These are phyloP conservation scores for Solanum sejunctum DNA, from an alignment of 257 asterid species.

Conservation along the genomic window DNA sequence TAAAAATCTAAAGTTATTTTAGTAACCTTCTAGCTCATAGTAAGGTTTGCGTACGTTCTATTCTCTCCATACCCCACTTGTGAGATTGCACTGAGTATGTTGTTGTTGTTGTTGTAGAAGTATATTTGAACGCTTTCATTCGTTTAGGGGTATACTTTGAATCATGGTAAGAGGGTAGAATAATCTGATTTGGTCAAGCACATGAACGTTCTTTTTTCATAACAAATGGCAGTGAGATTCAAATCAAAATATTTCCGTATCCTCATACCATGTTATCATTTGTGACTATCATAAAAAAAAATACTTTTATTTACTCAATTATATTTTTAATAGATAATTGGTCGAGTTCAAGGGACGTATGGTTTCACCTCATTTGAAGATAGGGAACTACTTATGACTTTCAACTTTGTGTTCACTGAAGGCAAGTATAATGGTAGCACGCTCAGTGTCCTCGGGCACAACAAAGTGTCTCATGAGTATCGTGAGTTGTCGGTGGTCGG, in stretches of 20 bases:
- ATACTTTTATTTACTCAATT: too few species aligned
- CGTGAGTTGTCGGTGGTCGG: not conserved
- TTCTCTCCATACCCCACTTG: too few species aligned
- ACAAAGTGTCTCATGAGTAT: not conserved
- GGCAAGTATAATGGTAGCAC: not conserved
- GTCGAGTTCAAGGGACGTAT: not conserved
- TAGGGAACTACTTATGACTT: not conserved
- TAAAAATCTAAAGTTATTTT: not conserved
- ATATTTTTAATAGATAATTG: not conserved
- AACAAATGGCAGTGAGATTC: not conserved
- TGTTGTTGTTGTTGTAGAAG: too few species aligned
- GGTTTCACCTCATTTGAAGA: not conserved
- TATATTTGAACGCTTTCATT: not conserved
- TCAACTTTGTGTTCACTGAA: not conserved
- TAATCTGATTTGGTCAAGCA: not conserved
- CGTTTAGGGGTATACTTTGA: not conserved
- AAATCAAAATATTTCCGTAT: too few species aligned
- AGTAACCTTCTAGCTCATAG: not conserved
- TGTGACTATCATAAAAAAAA: too few species aligned
- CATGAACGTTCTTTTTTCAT: not conserved
- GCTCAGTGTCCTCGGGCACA: not conserved
- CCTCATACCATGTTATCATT: too few species aligned
- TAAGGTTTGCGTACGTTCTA: too few species aligned
- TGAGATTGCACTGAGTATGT: too few species aligned
- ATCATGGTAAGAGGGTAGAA: not conserved